Base-by-base conservation (phyloP, 2,329 filamentous ascomycete genomes). In the Ophiocordyceps camponoti-leonardi region DNA sequence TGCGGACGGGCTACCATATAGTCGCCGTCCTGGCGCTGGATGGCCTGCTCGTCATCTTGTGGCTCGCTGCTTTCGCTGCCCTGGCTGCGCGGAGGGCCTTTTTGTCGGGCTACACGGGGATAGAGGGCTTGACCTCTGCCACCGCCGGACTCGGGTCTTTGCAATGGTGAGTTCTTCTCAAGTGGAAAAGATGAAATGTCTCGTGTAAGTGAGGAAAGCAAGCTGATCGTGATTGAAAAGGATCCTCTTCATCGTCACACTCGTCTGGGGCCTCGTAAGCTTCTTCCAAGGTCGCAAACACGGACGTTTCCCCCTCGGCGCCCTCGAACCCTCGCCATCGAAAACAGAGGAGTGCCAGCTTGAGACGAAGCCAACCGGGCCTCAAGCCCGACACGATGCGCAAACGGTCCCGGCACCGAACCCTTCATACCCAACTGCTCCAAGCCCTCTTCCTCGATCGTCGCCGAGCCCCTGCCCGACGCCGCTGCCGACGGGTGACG, bases 121-220 rank as follows among this genome's bases (percentile, higher is more conserved):
- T 65, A 3, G 50, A 35, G 11, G 54, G 54, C 2, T 63, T 62
- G 46, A 53, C 69, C 44, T 58, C 63, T 14, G 64, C 60, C 7
- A 56, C 66, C 8, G 67, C 68, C 2, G 67, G 65, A 10, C 42
- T 72, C 1, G 66, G 65, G 20, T 68, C 68, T 16, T 47, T 72
- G 4, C 51, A 65, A 45, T 64, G 66, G 64, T 67, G 50, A 53
- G 63, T 55, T 1, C 8, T 12, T 8, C 2, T 4, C n/a, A n/a
- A n/a, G n/a, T n/a, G n/a, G n/a, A n/a, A n/a, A n/a, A n/a, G n/a
- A n/a, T n/a, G n/a, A n/a, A n/a, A n/a, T n/a, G n/a, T n/a, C n/a
- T n/a, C n/a, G n/a, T n/a, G n/a, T n/a, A n/a, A n/a, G 22, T 4
- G 12, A 11, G 18, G 10, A 14, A 14, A 3, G 10, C 11, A 11